Evolutionary conservation across 192 early-diverging fungal species (phyloP).

Genomic region (Coemansia sp.): DNA sequence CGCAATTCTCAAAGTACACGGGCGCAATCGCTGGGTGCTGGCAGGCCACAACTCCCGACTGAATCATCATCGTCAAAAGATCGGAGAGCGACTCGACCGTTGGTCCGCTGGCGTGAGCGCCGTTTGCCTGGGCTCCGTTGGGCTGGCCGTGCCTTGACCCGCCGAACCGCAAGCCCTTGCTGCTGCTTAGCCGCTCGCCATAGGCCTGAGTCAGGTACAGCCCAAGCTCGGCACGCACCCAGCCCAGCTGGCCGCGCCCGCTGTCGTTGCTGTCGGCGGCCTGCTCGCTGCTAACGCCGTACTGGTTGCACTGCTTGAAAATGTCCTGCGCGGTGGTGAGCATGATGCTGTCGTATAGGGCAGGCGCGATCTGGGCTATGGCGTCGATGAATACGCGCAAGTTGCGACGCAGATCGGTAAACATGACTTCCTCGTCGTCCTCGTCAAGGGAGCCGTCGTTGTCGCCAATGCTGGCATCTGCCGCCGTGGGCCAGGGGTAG

Average conservation of each 20-base stretch:
- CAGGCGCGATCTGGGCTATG: conserved; percentile 66
- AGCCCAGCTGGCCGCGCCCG: conserved; percentile 47
- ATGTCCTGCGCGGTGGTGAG: conserved; percentile 39
- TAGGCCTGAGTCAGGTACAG: conserved; percentile 52
- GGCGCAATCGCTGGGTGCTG: conserved; percentile 43
- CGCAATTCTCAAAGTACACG: conserved; percentile 48
- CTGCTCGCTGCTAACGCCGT: conserved; percentile 46
- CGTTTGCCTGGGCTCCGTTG: conserved; percentile 13
- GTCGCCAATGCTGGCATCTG: conserved; percentile 33
- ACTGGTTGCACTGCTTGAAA: conserved; percentile 54
- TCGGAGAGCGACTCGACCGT: conserved; percentile 37
- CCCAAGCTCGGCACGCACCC: conserved; percentile 55
- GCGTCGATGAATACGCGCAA: conserved; percentile 75
- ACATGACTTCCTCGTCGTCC: conserved; percentile 65
- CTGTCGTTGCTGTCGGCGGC: conserved; percentile 30
- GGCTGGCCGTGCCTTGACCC: conserved; percentile 23
- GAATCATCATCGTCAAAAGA: conserved; percentile 54
- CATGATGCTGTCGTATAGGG: conserved; percentile 44
- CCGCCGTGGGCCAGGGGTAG: conserved; percentile 61
- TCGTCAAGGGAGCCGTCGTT: conserved; percentile 74
- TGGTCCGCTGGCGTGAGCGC: not conserved
- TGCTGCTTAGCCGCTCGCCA: conserved; percentile 53
- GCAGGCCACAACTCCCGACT: conserved; percentile 36
- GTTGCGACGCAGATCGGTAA: conserved; percentile 57
- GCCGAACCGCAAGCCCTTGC: conserved; percentile 46